Evolutionary conservation across 2,329 filamentous ascomycete genomes (phyloP).

Genomic region (Trichoderma brevicompactum): DNA sequence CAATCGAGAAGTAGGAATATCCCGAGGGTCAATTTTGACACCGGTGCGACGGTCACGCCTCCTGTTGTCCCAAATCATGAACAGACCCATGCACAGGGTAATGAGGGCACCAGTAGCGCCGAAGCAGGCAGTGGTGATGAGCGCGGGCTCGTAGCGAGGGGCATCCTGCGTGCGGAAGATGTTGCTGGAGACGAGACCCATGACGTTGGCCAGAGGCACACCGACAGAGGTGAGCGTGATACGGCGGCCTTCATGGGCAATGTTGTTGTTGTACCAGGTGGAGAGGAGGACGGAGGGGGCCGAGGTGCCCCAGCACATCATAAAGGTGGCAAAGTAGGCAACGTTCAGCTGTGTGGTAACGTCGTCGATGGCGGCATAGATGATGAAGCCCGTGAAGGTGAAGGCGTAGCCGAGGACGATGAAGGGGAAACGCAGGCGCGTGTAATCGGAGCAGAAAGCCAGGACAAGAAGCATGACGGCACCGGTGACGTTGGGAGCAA

Average conservation of each 20-base stretch:
- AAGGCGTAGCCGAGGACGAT: constrained; percentile 74
- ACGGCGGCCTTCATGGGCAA: constrained; percentile 74
- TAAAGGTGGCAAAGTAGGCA: constrained; percentile 77
- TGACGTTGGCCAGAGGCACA: constrained; percentile 75
- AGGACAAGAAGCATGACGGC: constrained; percentile 73
- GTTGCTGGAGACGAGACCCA: constrained; percentile 72
- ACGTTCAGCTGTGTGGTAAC: constrained; percentile 64
- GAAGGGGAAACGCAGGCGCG: constrained; percentile 72
- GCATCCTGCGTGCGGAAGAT: constrained; percentile 68
- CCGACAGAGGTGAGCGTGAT: constrained; percentile 72
- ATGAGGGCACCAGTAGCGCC: constrained; percentile 63
- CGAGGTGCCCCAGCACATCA: constrained; percentile 82
- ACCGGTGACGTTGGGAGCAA: constrained; percentile 77
- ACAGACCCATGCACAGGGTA: constrained; percentile 59
- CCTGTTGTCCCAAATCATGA: constrained; percentile 62
- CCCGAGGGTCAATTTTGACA: constrained; percentile 48
- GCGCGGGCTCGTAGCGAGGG: constrained; percentile 68
- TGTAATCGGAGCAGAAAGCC: constrained; percentile 70
- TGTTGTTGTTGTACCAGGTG: constrained; percentile 78
- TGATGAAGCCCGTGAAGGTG: constrained; percentile 77
- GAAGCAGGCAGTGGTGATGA: constrained; percentile 68
- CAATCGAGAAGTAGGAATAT: constrained; percentile 56
- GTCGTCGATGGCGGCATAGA: constrained; percentile 72
- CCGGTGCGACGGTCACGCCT: constrained; percentile 59
- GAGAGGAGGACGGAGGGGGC: constrained; percentile 72